These are phyloP conservation scores for Ambrosiella cleistominuta DNA, from an alignment of 2,329 filamentous ascomycete genomes.

Conservation along the genomic window DNA sequence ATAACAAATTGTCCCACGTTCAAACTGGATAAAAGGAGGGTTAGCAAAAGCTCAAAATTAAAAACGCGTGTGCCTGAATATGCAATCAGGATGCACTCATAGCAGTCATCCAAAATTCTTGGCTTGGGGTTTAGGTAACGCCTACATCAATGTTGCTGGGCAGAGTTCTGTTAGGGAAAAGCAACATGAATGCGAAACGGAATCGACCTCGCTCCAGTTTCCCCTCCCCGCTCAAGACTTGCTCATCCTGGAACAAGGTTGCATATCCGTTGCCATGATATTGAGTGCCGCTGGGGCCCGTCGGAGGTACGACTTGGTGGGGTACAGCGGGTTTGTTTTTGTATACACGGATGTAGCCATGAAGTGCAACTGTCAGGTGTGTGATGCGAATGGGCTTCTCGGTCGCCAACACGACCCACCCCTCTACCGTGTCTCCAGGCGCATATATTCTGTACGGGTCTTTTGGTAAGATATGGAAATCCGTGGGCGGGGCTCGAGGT, in stretches of 20 bases:
- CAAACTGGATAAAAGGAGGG: slow-evolving; percentile 47
- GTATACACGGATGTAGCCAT: slow-evolving; percentile 65
- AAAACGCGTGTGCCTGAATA: background rate
- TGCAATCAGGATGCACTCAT: background rate
- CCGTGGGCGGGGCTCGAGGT: slow-evolving; percentile 47
- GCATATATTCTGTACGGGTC: slow-evolving; percentile 63
- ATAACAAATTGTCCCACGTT: slow-evolving; percentile 83
- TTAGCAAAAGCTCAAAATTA: background rate
- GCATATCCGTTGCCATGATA: slow-evolving; percentile 63
- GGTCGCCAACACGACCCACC: slow-evolving; percentile 54
- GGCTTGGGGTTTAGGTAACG: slow-evolving; percentile 13
- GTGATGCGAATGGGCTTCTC: slow-evolving; percentile 61
- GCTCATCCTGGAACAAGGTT: slow-evolving; percentile 69
- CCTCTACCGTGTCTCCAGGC: slow-evolving; percentile 57
- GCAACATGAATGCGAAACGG: slow-evolving; percentile 60
- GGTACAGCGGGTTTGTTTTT: slow-evolving; percentile 45
- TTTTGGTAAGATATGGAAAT: slow-evolving; percentile 61
- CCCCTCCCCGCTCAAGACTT: slow-evolving; percentile 62
- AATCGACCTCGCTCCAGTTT: slow-evolving; percentile 56
- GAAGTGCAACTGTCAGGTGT: slow-evolving; percentile 59
- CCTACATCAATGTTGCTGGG: slow-evolving; percentile 92
- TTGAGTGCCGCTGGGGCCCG: slow-evolving; percentile 18
- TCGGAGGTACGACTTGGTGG: slow-evolving; percentile 20
- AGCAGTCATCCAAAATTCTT: background rate
- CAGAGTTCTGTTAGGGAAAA: slow-evolving; percentile 50